Percentiles rank a stretch among this genome's conserved stretches.
Evolutionary conservation across 768 basidiomycete genomes (phyloP).

Genomic region (Lactarius indigo): DNA sequence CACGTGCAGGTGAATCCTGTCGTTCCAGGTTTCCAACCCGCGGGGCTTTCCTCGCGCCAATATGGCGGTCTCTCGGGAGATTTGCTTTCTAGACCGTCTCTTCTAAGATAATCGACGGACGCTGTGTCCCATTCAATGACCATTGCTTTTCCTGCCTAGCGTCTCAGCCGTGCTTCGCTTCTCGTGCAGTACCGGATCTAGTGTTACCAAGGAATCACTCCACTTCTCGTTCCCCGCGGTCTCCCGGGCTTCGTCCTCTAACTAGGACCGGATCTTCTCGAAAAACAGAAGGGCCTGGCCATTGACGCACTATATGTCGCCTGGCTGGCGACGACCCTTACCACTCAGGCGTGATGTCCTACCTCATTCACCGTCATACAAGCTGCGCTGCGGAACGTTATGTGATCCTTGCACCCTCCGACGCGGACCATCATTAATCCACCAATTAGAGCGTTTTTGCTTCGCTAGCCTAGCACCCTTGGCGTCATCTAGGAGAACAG

Average conservation of each 20-base stretch:
- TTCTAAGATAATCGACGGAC: slow-evolving; percentile 16
- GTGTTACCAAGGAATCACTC: slow-evolving; percentile 5
- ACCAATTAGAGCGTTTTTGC: not conserved
- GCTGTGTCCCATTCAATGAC: slow-evolving; percentile 13
- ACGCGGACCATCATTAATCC: not conserved
- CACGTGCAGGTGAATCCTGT: slow-evolving; percentile 16
- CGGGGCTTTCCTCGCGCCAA: slow-evolving; percentile 16
- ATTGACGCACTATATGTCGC: slow-evolving; percentile 2
- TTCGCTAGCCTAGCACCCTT: not conserved
- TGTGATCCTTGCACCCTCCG: not conserved
- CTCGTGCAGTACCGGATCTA: slow-evolving; percentile 15
- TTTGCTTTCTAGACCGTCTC: slow-evolving; percentile 20
- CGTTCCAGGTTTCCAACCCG: slow-evolving; percentile 8
- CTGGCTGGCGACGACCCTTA: slow-evolving; percentile 1
- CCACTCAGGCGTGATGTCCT: not conserved
- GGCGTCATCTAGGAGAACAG: not conserved
- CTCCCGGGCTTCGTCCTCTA: slow-evolving; percentile 14
- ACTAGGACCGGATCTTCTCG: slow-evolving; percentile 11
- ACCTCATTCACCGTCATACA: not conserved
- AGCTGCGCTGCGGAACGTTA: not conserved
- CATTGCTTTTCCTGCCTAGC: slow-evolving; percentile 11
- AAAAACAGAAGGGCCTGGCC: slow-evolving; percentile 12
- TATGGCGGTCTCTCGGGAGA: slow-evolving; percentile 17
- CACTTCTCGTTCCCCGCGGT: slow-evolving; percentile 15
- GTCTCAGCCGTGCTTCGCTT: slow-evolving; percentile 15